Base-by-base conservation (phyloP, 2,329 filamentous ascomycete species). In the Ophiostoma fasciatum region DNA sequence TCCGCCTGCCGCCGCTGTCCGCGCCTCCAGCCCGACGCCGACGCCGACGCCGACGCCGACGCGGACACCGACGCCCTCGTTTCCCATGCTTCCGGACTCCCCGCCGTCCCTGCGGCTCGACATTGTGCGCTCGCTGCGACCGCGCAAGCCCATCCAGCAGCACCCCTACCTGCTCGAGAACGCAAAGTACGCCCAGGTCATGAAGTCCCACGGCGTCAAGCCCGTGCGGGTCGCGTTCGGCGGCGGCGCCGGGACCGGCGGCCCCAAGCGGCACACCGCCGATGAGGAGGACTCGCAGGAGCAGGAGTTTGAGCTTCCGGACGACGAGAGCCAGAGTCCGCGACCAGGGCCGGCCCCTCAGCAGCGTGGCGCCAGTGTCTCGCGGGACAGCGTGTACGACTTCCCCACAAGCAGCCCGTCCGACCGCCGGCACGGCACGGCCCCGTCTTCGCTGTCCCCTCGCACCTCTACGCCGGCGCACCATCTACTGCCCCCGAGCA, bases 131-230 rank as follows among this genome's bases (percentile, higher is more conserved):
- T 70, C 64, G 4, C 53, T 75, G n/a, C 61, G 71, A 7, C 68
- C 68, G 1, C 62, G 71, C 15, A 75, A 74, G 41, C 69, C 69
- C 1, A 74, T 74, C 7, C 71, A 75, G 47, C 59, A 74, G 46
- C 68, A 73, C 30, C 71, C 71, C 4, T 75, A 74, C 42, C 52
- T 66, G 6, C 53, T 74, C 4, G 71, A 75, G 42, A 66, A 62
- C 46, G 68, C 61, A 0, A 61, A 64, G 20, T 74, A 73, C 48
- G 64, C 62, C 37, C 66, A 54, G 4, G 52, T 61, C 15, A 62
- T 73, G 45, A 68, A 64, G 46, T 61, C 62, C 4, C 68, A 69
- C 38, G 71, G 71, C 18, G 51, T 74, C 20, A 63, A 61, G 35
- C 71, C 71, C 1, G 47, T 74, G 23, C 60, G 60, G 36, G 53